Conservation (phyloP, 192 early-diverging fungal genomes). For the Coemansia sp. region DNA sequence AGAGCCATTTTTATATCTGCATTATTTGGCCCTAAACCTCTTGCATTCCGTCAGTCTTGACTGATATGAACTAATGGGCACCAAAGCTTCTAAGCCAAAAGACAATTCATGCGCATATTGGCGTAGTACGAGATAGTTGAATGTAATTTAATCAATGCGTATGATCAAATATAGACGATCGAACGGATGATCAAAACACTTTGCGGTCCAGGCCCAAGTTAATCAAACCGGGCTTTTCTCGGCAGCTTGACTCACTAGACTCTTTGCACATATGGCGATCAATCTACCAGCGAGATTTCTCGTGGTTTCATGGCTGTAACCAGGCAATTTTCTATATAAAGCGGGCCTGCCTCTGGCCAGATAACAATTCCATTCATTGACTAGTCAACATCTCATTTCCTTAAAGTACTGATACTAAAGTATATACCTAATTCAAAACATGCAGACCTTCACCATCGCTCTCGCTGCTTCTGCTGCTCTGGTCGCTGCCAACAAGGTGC, state of each 20-base stretch:
- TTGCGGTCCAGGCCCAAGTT: no score
- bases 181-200: not conserved
- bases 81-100: no score
- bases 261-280: no score
- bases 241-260: no score
- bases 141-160: no score
- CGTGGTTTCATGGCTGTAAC: no score
- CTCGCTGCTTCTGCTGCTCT: constrained; percentile 26
- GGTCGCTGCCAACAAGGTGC: constrained; percentile 19
- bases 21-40: not conserved
- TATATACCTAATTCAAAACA: constrained; percentile 14
- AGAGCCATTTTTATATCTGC: not conserved
- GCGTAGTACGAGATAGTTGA: no score
- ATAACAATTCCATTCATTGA: not conserved
- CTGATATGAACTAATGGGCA: not conserved
- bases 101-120: no score
- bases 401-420: not conserved
- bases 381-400: constrained; percentile 6
- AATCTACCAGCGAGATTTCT: no score
- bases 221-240: no score
- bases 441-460: constrained; percentile 35
- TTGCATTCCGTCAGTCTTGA: not conserved
- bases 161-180: not conserved
- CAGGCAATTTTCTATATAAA: not conserved
- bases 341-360: no score